These are phyloP conservation scores for Diaporthe nobilis DNA, from an alignment of 2,329 filamentous ascomycete genomes.

Conservation along the genomic window DNA sequence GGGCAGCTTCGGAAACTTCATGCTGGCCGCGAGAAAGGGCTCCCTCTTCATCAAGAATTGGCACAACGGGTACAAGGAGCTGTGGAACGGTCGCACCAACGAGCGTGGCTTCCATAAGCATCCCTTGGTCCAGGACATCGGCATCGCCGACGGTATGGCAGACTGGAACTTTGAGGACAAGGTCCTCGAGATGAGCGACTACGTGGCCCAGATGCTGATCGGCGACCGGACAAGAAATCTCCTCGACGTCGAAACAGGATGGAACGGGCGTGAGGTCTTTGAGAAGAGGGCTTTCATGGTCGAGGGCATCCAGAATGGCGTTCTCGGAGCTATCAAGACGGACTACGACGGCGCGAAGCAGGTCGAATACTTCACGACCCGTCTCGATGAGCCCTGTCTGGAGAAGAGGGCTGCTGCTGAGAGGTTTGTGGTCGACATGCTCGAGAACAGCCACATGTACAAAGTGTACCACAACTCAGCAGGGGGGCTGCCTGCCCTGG, in stretches of 20 bases:
- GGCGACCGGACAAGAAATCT: conserved; percentile 19
- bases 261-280: conserved; percentile 10
- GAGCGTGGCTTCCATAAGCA: conserved; percentile 49
- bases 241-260: background rate
- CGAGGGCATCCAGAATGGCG: conserved; percentile 10
- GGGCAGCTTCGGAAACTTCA: conserved; percentile 36
- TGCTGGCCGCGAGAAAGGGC: conserved; percentile 55
- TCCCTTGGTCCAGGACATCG: conserved; percentile 14
- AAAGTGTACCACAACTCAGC: conserved; percentile 26
- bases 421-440: conserved; percentile 34
- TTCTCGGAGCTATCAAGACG: conserved; percentile 7
- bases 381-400: conserved; percentile 1
- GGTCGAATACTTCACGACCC: conserved; percentile 28
- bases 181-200: conserved; percentile 27
- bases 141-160: conserved; percentile 15
- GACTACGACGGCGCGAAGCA: conserved; percentile 28
- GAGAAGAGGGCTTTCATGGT: conserved; percentile 16
- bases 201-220: conserved; percentile 27
- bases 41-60: conserved; percentile 60
- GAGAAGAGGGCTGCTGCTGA: conserved; percentile 28
- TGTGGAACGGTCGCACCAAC: conserved; percentile 52
- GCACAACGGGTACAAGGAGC: conserved; percentile 54
- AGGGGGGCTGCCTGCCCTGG: conserved; percentile 10
- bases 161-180: conserved; percentile 24
- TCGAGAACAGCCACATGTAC: conserved; percentile 31